Conservation (phyloP, 1,284 basidiomycete species). For the Grifola frondosa region DNA sequence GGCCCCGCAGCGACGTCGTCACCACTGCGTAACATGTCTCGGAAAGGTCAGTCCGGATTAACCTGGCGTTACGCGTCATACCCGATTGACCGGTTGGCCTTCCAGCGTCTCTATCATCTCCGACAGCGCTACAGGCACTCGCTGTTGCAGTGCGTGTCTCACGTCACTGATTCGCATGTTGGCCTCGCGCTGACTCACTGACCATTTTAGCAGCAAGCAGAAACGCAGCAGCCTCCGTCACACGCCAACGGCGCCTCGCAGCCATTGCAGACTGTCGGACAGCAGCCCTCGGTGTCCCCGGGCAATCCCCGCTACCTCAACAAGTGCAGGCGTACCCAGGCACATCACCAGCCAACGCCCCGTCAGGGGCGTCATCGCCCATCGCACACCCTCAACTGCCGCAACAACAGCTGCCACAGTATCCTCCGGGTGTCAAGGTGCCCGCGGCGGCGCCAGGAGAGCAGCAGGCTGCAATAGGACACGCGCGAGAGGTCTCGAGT, state of each 20-base stretch:
- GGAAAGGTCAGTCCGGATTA: constrained; percentile 20
- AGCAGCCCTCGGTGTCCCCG: constrained; percentile 27
- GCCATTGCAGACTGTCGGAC: constrained; percentile 10
- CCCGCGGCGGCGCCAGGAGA: constrained; percentile 32
- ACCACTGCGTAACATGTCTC: constrained; percentile 34
- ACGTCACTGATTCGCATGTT: constrained; percentile 8
- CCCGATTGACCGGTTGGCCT: constrained; percentile 3
- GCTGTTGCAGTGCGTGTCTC: constrained; percentile 19
- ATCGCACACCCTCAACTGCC: constrained; percentile 32
- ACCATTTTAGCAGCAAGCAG: constrained; percentile 26
- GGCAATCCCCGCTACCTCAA: constrained; percentile 57
- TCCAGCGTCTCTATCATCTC: constrained; percentile 24
- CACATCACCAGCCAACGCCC: constrained; percentile 26
- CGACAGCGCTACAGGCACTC: constrained; percentile 20
- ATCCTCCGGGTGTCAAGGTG: constrained; percentile 70
- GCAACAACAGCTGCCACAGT: constrained; percentile 41
- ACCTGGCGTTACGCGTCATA: neutral
- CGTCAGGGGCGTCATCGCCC: constrained; percentile 27
- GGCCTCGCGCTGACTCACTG: constrained; percentile 2
- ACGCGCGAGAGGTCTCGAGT: too few species aligned
- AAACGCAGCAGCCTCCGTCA: constrained; percentile 16
- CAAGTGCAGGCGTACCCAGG: constrained; percentile 54
- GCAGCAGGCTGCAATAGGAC: constrained; percentile 16
- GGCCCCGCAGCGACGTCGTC: constrained; percentile 58
- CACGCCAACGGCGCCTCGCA: constrained; percentile 23